Evolutionary conservation across 805 yeast genomes (phyloP).

Genomic region (Ogataea paraovalis): DNA sequence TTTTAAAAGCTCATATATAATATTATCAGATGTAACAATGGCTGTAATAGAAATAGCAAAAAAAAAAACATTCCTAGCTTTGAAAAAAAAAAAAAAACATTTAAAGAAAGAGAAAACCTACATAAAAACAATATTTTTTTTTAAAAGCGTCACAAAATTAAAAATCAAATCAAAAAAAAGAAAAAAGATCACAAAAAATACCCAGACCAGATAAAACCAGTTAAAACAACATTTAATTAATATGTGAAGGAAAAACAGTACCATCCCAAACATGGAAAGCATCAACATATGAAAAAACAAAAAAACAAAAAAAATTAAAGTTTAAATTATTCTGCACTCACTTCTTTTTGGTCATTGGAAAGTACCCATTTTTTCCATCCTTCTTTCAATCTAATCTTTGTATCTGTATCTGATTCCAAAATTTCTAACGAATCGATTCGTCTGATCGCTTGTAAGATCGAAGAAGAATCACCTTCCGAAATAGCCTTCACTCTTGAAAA

Average conservation of each 20-base stretch:
- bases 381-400: slow-evolving; percentile 52
- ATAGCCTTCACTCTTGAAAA: slow-evolving; percentile 71
- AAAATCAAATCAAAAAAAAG: not conserved
- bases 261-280: not conserved
- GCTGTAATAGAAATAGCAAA: not conserved
- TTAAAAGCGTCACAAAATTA: not conserved
- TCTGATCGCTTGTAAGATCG: slow-evolving; percentile 32
- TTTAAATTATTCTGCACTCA: slow-evolving; percentile 2
- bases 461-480: slow-evolving; percentile 41
- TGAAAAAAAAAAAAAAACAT: not conserved
- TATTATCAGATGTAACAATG: not conserved
- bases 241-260: not conserved
- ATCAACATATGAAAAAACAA: not conserved
- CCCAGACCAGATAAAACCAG: too few species aligned
- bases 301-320: not conserved
- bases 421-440: slow-evolving; percentile 31
- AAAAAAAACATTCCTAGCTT: not conserved
- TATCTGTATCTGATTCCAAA: slow-evolving; percentile 28
- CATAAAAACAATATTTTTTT: not conserved
- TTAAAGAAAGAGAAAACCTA: too few species aligned
- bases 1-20: not conserved
- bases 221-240: not conserved
- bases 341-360: slow-evolving; percentile 40
- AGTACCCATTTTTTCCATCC: slow-evolving; percentile 70
- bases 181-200: not conserved